A percentile compares a stretch with the other conserved stretches of the same genome.
phyloP scores from a whole-genome alignment of 805 yeast genomes.

The Teunomyces tritomae region DNA sequence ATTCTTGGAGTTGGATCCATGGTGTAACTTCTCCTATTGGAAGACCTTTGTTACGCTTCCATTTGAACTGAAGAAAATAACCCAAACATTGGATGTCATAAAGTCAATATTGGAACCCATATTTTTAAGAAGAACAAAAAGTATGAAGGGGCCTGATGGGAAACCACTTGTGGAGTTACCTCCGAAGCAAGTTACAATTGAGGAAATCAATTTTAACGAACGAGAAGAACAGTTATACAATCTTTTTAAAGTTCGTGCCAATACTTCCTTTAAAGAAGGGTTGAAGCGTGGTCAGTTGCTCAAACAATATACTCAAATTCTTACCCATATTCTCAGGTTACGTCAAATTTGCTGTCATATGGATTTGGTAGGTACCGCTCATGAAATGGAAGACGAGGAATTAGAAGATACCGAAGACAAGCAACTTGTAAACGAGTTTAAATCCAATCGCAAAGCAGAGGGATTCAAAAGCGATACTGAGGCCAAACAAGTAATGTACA shows the following conservation, averaged over 20 bases:
- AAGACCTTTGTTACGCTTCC: constrained; percentile 80
- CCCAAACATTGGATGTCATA: constrained; percentile 78
- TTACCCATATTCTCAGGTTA: constrained; percentile 78
- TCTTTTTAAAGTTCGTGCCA: constrained; percentile 67
- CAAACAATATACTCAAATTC: constrained; percentile 70
- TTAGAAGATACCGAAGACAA: constrained; percentile 4
- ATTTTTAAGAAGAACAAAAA: constrained; percentile 78
- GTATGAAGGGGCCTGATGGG: constrained; percentile 75
- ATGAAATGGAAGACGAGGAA: constrained; percentile 51
- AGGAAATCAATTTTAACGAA: constrained; percentile 62
- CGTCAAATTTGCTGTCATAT: constrained; percentile 90
- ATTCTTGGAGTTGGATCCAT: constrained; percentile 80
- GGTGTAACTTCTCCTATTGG: constrained; percentile 87
- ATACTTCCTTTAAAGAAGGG: constrained; percentile 57
- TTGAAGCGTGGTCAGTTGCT: constrained; percentile 64
- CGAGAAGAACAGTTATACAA: constrained; percentile 66
- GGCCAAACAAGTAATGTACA: constrained; percentile 21
- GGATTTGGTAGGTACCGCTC: constrained; percentile 52
- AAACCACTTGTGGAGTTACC: constrained; percentile 74
- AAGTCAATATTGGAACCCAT: constrained; percentile 83
- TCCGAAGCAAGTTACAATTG: constrained; percentile 66
- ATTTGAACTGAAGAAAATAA: constrained; percentile 68
- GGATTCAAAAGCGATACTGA: constrained; percentile 21
- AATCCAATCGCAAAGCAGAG: constrained; percentile 6
- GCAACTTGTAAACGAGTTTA: background rate